phyloP scores from a whole-genome alignment of 2,329 filamentous ascomycete species.

The Trichoderma sp. region DNA sequence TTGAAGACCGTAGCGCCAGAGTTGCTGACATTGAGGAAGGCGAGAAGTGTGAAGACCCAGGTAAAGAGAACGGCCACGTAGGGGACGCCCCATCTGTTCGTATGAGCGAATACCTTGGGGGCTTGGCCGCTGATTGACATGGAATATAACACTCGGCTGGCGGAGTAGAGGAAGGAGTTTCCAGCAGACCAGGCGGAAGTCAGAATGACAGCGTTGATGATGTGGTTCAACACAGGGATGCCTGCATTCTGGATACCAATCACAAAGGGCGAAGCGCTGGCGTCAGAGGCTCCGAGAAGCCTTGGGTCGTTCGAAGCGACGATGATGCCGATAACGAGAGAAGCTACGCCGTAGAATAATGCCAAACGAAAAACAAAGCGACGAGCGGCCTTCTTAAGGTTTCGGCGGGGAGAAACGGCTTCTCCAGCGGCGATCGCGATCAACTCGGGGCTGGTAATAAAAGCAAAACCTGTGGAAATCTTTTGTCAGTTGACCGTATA shows the following conservation, averaged over 20 bases:
- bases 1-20: slow-evolving; percentile 67
- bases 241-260: slow-evolving; percentile 68
- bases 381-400: slow-evolving; percentile 67
- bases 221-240: slow-evolving; percentile 65
- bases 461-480: slow-evolving; percentile 56
- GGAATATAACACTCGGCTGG: slow-evolving; percentile 70
- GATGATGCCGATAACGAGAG: slow-evolving; percentile 64
- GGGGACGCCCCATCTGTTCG: slow-evolving; percentile 65
- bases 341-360: slow-evolving; percentile 66
- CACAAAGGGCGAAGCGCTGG: slow-evolving; percentile 65
- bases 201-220: slow-evolving; percentile 71
- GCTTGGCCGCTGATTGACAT: slow-evolving; percentile 70
- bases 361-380: slow-evolving; percentile 66
- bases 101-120: slow-evolving; percentile 62
- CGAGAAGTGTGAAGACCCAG: slow-evolving; percentile 64
- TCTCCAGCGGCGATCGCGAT: slow-evolving; percentile 67
- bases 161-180: slow-evolving; percentile 67
- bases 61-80: slow-evolving; percentile 58
- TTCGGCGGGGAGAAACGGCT: slow-evolving; percentile 64
- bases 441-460: slow-evolving; percentile 66
- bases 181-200: slow-evolving; percentile 67
- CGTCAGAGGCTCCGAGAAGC: slow-evolving; percentile 61
- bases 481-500: not conserved
- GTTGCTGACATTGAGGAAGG: slow-evolving; percentile 70
- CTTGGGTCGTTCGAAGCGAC: slow-evolving; percentile 67